Evolutionary conservation across 2,329 filamentous ascomycete species (phyloP), one percentile per base, ranked within the genome.

Genomic region (Hymenoscyphus albidus): DNA sequence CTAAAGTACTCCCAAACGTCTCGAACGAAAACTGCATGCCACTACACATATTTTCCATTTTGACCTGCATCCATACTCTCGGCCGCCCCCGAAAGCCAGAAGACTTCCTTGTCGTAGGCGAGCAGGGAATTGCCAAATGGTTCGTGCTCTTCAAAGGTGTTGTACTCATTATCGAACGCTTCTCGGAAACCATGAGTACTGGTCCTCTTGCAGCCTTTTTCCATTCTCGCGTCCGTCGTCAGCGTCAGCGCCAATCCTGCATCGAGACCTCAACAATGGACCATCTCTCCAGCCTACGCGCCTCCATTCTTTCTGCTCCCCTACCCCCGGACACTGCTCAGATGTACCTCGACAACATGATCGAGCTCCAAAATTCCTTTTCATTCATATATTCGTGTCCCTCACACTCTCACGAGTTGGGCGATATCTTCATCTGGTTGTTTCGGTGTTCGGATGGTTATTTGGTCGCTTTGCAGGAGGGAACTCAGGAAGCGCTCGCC

Each of bases 1-100:
- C 75, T 0, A 69, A 75, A 5, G 67, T 76, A 2, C 72, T 80
- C 32, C 69, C 74, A 13, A 59, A 70, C 32, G 63, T 78, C 14
- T 71, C 66, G 5, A 62, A 70, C 16, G 71, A 76, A 2, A 76
- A 77, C 16, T 74, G 73, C 35, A 65, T 73, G 1, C 73, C 75
- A 0, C 67, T 80, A 0, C 77, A 77, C 65, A 69, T 78, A 39
- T 79, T 79, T 62, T 76, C 77, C 22, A 73, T 74, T 10, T 56
- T 79, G 7, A 77, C 77, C 2, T 74, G 71, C 12, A 74, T 76
- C 31, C 76, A 78, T 65, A 72, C 75, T 1, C 73, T 78, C 44
- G 77, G 75, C 5, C 75, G 72, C 22, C 73, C 73, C 1, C 72
- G 72, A 32, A 68, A 72, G 32, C 64, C 70, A 2, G 74, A 74